Evolutionary conservation across 345 rosid species (phyloP).

Genomic region (Eucalyptus dawsonii): DNA sequence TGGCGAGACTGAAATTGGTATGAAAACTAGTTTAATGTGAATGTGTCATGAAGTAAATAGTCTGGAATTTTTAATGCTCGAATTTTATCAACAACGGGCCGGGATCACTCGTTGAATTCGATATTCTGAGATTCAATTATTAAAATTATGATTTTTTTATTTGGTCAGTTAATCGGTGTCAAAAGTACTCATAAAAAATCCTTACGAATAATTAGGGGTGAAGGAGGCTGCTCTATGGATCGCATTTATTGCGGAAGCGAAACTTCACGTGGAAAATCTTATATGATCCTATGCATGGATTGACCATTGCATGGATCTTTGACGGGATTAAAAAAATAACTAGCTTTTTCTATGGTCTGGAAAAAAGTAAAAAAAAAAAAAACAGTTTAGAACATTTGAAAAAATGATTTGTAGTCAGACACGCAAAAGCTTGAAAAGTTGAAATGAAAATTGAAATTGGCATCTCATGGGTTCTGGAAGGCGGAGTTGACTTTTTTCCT

Average conservation of each 20-base stretch:
- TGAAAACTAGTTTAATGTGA: fast-evolving
- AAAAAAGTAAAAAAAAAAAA: too few relatives aligned
- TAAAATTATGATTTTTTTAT: neutral
- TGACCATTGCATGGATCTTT: neutral
- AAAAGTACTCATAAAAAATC: neutral
- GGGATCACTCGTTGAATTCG: neutral
- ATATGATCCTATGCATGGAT: neutral
- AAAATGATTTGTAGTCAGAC: neutral
- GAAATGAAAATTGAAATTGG: neutral
- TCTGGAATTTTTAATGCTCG: too few relatives aligned
- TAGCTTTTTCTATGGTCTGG: too few relatives aligned
- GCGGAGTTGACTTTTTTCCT: neutral
- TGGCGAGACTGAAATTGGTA: too few relatives aligned
- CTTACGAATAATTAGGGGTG: neutral
- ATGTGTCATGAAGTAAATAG: too few relatives aligned
- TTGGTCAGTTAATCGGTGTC: neutral
- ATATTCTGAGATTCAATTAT: neutral
- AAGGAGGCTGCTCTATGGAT: neutral
- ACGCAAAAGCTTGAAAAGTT: neutral
- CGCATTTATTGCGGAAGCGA: neutral
- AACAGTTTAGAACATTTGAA: neutral
- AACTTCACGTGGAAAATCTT: neutral
- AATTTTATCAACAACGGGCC: too few relatives aligned
- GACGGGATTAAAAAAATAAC: neutral
- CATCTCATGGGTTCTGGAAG: neutral